These are phyloP conservation scores for Platanus orientalis DNA, from an alignment of 164 flowering plant species.

Conservation along the genomic window DNA sequence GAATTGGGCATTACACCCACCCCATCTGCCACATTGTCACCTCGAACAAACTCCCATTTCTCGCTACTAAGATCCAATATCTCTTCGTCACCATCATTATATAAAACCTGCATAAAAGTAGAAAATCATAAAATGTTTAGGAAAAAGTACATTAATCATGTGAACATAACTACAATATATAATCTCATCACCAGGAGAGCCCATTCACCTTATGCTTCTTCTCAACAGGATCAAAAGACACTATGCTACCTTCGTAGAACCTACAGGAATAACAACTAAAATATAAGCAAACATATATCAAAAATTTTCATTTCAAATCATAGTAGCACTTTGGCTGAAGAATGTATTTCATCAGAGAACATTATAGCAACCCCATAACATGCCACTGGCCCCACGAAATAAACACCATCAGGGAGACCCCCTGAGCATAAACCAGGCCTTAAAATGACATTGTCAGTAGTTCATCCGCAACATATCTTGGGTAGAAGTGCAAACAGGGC, in stretches of 20 bases:
- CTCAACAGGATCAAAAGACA: constrained; percentile 40
- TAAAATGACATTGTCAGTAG: no score
- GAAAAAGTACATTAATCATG: background rate
- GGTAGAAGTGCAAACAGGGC: no score
- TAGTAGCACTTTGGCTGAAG: no score
- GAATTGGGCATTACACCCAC: constrained; percentile 25
- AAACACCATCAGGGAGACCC: no score
- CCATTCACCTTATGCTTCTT: constrained; percentile 65
- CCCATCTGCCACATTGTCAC: constrained; percentile 28
- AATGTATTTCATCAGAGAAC: no score
- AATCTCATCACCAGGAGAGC: background rate
- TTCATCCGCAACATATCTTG: no score
- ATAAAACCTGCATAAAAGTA: constrained; percentile 41
- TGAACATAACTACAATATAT: background rate
- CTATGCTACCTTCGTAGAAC: constrained; percentile 64
- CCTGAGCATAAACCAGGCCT: no score
- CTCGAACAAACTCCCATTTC: constrained; percentile 42
- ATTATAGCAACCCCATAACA: no score
- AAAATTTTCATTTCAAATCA: background rate
- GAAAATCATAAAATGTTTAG: background rate
- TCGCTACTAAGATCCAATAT: constrained; percentile 46
- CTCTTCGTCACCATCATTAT: constrained; percentile 79
- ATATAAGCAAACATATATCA: background rate
- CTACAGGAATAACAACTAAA: constrained; percentile 37
- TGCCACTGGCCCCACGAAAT: no score